Percentiles rank a stretch among this genome's conserved stretches.
Evolutionary conservation across 1,139 yeast genomes (phyloP).

Genomic region (Geotrichum fermentans): DNA sequence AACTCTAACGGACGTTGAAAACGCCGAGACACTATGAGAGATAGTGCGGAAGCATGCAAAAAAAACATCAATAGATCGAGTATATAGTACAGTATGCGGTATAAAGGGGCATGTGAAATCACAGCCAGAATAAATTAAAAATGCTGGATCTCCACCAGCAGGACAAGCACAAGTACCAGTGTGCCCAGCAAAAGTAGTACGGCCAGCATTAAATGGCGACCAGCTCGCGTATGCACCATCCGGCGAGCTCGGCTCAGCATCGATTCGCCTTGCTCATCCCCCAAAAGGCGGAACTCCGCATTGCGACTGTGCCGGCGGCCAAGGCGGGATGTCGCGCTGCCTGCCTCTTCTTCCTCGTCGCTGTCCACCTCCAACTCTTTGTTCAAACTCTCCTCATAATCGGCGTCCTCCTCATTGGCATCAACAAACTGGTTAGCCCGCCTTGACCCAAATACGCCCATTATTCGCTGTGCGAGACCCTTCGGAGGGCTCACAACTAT

Average conservation of each 20-base stretch:
- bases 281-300: not conserved
- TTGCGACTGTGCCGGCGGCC: not conserved
- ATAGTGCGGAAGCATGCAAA: too few species aligned
- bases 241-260: not conserved
- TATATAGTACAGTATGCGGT: too few species aligned
- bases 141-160: not conserved
- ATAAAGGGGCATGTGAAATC: too few species aligned
- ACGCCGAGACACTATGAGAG: too few species aligned
- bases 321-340: too few species aligned
- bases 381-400: not conserved
- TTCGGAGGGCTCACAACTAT: constrained; percentile 1
- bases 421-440: not conserved
- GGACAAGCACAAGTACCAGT: not conserved
- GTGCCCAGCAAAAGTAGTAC: constrained; percentile 1
- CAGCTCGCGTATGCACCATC: not conserved
- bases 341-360: not conserved
- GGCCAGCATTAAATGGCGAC: constrained; percentile 2
- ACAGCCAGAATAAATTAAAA: not conserved
- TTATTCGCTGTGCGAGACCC: constrained; percentile 1
- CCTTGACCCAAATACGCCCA: not conserved
- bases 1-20: too few species aligned
- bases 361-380: too few species aligned
- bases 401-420: not conserved
- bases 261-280: not conserved
- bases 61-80: too few species aligned